Evolutionary conservation across 139 green algal species (phyloP), one percentile per base, ranked within the genome.

Genomic region (Astrephomene gubernaculifera): DNA sequence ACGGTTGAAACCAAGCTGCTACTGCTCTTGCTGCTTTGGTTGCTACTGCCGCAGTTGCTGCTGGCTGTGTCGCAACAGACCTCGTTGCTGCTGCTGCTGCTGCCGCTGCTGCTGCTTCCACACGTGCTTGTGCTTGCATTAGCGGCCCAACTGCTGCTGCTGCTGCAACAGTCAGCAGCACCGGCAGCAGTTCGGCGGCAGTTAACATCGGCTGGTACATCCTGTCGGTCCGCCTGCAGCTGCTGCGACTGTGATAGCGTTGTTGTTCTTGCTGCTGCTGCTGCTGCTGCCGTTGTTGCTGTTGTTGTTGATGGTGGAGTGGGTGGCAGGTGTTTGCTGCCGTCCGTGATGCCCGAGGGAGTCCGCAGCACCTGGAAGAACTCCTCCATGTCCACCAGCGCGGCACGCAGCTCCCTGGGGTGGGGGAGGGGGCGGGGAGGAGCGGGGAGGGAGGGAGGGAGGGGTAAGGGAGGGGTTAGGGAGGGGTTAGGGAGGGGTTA

Each of bases 361-460:
- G 94, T 97, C 36, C 75, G 80, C 35, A 99, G 92, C 81, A 99
- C 95, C 4, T 90, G 68, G 68, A 99, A 96, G 86, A 99, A 96
- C 45, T 96, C 93, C 79, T 98, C 96, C 93, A 99, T 98, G 89
- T 99, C 97, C 31, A 99, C 96, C 64, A 99, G 91, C 0, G 89
- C 94, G 82, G 95, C 91, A 10, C 96, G 87, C 65, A 99, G 89
- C 90, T 99, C 96, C 21, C 96, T 90, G 87, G 93, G 97, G 49
- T 35, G 88, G 82, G 31, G 81, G 53, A 27, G 78, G 61, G 67
- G 63, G 54, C n/a, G n/a, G n/a, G 97, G 49, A 39, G 88, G 82
- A n/a, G 81, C 53, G 36, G 78, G 61, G 67, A 71, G 54, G 68
- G 41, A 39, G 2, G 67, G 17, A 35, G 2, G 19, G 67, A 35